These are phyloP conservation scores for Tolypocladium cylindrosporum DNA, from an alignment of 2,329 filamentous ascomycete genomes.

Conservation along the genomic window DNA sequence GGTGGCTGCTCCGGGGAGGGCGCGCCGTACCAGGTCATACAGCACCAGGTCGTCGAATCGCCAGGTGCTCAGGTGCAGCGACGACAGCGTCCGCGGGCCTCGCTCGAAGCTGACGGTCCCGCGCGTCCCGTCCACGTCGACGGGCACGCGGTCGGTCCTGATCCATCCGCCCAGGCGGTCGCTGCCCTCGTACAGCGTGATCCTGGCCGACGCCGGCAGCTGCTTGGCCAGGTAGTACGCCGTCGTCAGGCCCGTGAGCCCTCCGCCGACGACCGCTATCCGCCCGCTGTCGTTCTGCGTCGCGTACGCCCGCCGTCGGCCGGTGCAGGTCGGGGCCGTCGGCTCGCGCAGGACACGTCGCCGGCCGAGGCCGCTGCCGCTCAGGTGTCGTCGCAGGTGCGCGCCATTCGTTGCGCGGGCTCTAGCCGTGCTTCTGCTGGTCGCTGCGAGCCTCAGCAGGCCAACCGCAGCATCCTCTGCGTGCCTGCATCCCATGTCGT, in stretches of 20 bases:
- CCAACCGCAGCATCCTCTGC: conserved; percentile 13
- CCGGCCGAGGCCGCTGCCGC: not conserved
- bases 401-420: not conserved
- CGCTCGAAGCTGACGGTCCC: conserved; percentile 64
- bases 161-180: conserved; percentile 76
- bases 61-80: conserved; percentile 28
- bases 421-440: conserved; percentile 2
- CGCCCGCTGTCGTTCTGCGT: conserved; percentile 16
- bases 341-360: not conserved
- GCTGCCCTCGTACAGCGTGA: conserved; percentile 73
- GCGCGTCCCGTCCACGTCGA: conserved; percentile 44
- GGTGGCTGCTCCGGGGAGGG: not conserved
- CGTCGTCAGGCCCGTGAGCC: conserved; percentile 70
- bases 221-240: conserved; percentile 67
- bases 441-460: conserved; percentile 13
- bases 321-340: not conserved
- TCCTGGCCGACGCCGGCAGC: conserved; percentile 51
- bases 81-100: conserved; percentile 68
- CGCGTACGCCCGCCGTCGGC: conserved; percentile 3
- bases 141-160: conserved; percentile 51
- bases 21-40: conserved; percentile 51
- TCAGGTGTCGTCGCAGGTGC: conserved; percentile 5
- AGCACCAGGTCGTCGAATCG: conserved; percentile 55
- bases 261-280: conserved; percentile 67
- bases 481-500: conserved; percentile 15